Percentiles rank a stretch among this genome's conserved stretches.
Evolutionary conservation across 441 rosid species (phyloP).

Genomic region (Erysimum cheiri): DNA sequence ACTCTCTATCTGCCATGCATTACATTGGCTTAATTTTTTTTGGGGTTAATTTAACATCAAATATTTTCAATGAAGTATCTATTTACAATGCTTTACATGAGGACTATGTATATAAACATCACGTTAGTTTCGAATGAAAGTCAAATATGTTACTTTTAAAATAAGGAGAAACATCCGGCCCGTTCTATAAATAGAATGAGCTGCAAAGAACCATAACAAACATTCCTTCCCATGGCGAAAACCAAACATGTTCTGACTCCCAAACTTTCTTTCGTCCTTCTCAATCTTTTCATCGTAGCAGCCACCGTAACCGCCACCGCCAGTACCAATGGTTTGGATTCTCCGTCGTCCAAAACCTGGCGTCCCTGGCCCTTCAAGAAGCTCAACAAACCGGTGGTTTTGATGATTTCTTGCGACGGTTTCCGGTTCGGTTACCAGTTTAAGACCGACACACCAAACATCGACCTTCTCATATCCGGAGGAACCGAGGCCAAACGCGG

Average conservation of each 20-base stretch:
- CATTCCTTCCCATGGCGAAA: conserved; percentile 25
- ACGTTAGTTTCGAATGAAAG: not conserved
- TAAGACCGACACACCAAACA: conserved; percentile 76
- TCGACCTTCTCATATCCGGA: conserved; percentile 65
- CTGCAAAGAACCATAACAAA: conserved; percentile 19
- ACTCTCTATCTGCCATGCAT: not conserved
- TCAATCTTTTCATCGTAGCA: conserved; percentile 49
- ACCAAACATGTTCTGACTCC: conserved; percentile 15
- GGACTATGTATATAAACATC: not conserved
- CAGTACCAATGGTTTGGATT: not conserved
- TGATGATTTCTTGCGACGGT: conserved; percentile 85
- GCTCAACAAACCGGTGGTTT: conserved; percentile 68
- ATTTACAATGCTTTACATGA: not conserved
- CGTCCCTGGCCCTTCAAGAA: conserved; percentile 61
- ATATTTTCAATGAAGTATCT: too few species aligned
- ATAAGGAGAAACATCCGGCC: not conserved
- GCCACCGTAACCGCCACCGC: conserved; percentile 41
- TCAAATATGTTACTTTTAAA: not conserved
- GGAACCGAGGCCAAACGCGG: conserved; percentile 92
- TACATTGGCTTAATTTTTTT: too few species aligned
- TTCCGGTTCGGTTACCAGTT: conserved; percentile 95
- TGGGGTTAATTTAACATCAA: too few species aligned
- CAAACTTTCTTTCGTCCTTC: conserved; percentile 51
- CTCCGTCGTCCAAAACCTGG: conserved; percentile 16
- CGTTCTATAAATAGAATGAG: conserved; percentile 18